Conservation (phyloP, 768 basidiomycete genomes). For the Podaxis mareebaensis region DNA sequence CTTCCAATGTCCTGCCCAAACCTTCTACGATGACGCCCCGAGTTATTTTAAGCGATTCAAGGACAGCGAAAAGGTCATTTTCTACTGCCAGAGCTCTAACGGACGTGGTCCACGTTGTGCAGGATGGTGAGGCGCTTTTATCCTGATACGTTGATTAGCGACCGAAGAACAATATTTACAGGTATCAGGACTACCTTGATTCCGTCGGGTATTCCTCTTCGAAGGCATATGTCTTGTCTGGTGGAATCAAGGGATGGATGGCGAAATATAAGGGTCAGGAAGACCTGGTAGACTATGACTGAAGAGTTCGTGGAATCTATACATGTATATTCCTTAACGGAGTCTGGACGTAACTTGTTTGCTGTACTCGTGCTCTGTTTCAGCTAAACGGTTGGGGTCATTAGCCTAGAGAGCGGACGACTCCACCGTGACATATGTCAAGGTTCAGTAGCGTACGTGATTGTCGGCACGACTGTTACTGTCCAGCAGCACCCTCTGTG, state of each 20-base stretch:
- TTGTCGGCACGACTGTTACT: no score
- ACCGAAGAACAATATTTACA: constrained; percentile 17
- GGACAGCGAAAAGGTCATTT: constrained; percentile 44
- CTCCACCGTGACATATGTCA: no score
- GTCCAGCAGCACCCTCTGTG: no score
- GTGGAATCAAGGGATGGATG: constrained; percentile 46
- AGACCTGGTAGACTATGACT: constrained; percentile 31
- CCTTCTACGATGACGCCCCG: constrained; percentile 47
- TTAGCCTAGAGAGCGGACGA: no score
- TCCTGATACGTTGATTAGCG: neutral
- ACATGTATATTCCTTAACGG: neutral
- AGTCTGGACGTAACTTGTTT: no score
- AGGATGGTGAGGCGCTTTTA: constrained; percentile 42
- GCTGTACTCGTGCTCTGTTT: no score
- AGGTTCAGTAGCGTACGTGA: no score
- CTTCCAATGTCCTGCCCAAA: constrained; percentile 48
- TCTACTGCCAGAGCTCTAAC: constrained; percentile 53
- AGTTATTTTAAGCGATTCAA: constrained; percentile 42
- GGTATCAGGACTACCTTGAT: constrained; percentile 54
- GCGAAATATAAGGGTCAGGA: constrained; percentile 31
- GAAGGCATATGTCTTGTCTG: constrained; percentile 40
- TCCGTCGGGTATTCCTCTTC: constrained; percentile 29
- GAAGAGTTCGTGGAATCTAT: constrained; percentile 3
- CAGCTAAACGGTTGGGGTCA: no score
- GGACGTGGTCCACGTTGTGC: constrained; percentile 57